Evolutionary conservation across 2,329 filamentous ascomycete species (phyloP).

Genomic region (Alternaria infectoria): DNA sequence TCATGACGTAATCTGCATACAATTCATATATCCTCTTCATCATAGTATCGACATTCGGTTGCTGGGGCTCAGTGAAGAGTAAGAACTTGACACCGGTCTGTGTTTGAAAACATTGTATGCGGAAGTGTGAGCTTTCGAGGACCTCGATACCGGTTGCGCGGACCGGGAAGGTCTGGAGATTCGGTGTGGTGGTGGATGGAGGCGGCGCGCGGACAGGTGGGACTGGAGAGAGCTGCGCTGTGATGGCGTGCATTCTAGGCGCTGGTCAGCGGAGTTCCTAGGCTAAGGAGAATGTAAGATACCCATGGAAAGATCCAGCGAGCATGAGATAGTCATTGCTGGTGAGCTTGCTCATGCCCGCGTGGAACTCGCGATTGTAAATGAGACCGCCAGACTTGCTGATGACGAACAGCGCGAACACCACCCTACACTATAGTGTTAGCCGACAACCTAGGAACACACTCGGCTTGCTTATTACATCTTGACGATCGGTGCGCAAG

Average conservation of each 20-base stretch:
- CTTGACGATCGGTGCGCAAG: background rate
- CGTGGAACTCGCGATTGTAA: constrained; percentile 93
- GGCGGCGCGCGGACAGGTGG: constrained; percentile 30
- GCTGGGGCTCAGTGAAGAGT: constrained; percentile 88
- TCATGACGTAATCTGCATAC: constrained; percentile 98
- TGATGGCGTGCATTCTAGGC: constrained; percentile 68
- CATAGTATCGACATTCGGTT: constrained; percentile 84
- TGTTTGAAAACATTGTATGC: constrained; percentile 94
- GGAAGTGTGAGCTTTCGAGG: constrained; percentile 91
- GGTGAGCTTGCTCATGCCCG: constrained; percentile 83
- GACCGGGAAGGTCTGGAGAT: constrained; percentile 47
- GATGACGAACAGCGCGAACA: constrained; percentile 95
- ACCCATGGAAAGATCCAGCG: constrained; percentile 97
- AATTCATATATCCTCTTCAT: constrained; percentile 89
- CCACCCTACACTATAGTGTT: constrained; percentile 68
- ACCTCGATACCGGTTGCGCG: constrained; percentile 81
- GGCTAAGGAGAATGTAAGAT: constrained; percentile 14
- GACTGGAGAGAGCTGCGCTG: constrained; percentile 50
- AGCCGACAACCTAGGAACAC: background rate
- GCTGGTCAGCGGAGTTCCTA: background rate
- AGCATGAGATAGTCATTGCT: constrained; percentile 97
- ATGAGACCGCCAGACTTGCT: constrained; percentile 97
- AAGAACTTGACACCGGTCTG: constrained; percentile 94
- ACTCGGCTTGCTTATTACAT: constrained; percentile 17
- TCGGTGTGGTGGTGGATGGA: constrained; percentile 28